These are phyloP conservation scores for Aspergillus conjunctus DNA, from an alignment of 495 filamentous ascomycete genomes.

Conservation along the genomic window DNA sequence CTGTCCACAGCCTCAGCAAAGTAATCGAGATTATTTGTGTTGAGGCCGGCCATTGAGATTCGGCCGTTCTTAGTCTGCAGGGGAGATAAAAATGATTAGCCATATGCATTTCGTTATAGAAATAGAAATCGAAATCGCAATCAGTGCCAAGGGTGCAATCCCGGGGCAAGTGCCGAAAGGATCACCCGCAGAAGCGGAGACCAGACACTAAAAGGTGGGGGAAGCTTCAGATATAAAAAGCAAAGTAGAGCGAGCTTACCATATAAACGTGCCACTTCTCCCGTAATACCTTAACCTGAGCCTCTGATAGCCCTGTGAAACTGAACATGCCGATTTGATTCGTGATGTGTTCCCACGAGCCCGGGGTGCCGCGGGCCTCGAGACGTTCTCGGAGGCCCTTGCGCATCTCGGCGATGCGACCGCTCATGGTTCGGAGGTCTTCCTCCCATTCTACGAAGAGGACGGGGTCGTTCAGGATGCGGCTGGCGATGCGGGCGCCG, in stretches of 20 bases:
- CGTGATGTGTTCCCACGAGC: conserved; percentile 94
- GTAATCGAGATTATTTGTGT: conserved; percentile 88
- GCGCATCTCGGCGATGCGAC: conserved; percentile 90
- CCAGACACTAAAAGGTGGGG: background rate
- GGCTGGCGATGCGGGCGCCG: conserved; percentile 82
- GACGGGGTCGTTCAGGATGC: conserved; percentile 75
- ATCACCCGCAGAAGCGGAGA: conserved; percentile 1
- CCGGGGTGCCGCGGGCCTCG: conserved; percentile 77
- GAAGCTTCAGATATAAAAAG: background rate
- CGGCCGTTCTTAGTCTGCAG: conserved; percentile 90
- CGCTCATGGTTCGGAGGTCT: conserved; percentile 90
- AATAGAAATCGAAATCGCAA: background rate
- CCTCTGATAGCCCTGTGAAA: conserved; percentile 87
- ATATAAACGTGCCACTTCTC: conserved; percentile 91
- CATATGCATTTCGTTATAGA: conserved; percentile 4
- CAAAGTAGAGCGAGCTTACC: conserved; percentile 42
- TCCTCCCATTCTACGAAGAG: conserved; percentile 95
- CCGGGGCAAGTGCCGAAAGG: conserved; percentile 3
- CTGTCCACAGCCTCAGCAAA: conserved; percentile 86
- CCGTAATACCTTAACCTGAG: conserved; percentile 79
- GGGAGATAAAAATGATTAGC: conserved; percentile 10
- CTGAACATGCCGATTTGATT: conserved; percentile 99
- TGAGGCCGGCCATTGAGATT: conserved; percentile 95
- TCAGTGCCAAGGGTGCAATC: background rate
- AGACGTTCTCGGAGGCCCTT: conserved; percentile 71